Base-by-base conservation (phyloP, 345 rosid genomes). In the Corymbia maculata region DNA sequence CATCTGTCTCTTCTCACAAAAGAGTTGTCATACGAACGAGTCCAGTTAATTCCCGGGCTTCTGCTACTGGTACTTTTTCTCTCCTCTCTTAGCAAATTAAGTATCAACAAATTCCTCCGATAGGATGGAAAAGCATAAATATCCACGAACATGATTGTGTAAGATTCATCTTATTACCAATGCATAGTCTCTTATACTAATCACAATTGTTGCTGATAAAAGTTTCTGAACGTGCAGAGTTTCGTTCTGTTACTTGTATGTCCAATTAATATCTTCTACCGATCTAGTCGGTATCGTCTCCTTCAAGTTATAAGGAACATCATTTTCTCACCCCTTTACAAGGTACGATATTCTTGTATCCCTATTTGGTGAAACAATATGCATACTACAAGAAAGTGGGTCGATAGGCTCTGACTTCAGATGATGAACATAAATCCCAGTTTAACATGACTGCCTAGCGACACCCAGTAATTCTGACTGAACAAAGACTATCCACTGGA, bases 1-100 rank as follows among this genome's bases (percentile, higher is more conserved):
- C 99, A 98, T 91, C 92, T 98, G 88, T 89, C 95, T 75, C 94
- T 97, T 85, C 92, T 95, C 57, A 93, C 95, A 6, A 97, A 95
- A 92, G 95, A 98, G 85, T 88, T 95, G 92, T 95, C 97, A 1
- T 92, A 92, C 86, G 52, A 92, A 51, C 96, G 94, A 92, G 96
- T 95, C 91, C 98, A 97, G 93, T 98, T 94, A 88, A 95, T 97
- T 87, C 99, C 98, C 2, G 97, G 99, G 89, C 90, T 97, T 89
- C 93, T 96, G 11, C 88, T 95, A 89, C 88, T 98, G 96, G 99
- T 98, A 96, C 92, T 42, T 86, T 36, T 79, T 42, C 87, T 47
- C 44, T 88, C 59, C 68, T 80, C 86, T 79, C 22, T 51, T 26
- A 85, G 52, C 53, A 75, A 75, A 75, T 36, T 36, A 36, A 75